Evolutionary conservation across 805 yeast genomes (phyloP).

Genomic region (Starmerella lactis-condensi): DNA sequence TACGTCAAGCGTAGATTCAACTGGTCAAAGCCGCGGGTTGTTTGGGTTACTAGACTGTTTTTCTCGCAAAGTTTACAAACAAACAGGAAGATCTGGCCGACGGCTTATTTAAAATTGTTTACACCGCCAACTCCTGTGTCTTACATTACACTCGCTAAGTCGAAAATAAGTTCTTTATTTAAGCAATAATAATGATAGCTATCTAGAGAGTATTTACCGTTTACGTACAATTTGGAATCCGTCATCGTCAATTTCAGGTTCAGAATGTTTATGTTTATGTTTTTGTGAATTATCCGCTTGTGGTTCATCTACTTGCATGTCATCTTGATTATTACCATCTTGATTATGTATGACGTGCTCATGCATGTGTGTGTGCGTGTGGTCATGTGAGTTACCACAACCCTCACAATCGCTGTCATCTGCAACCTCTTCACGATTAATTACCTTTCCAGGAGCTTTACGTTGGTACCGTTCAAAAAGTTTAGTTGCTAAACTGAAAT

Average conservation of each 20-base stretch:
- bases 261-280: conserved; percentile 25
- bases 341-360: no score
- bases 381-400: conserved; percentile 26
- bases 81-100: neutral
- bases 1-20: no score
- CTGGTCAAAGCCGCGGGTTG: no score
- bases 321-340: conserved; percentile 27
- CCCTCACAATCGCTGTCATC: conserved; percentile 29
- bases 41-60: no score
- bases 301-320: conserved; percentile 24
- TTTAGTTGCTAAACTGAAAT: conserved; percentile 39
- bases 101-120: neutral
- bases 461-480: conserved; percentile 37
- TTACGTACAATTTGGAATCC: conserved; percentile 76
- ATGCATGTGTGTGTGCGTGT: conserved; percentile 25
- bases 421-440: conserved; percentile 30
- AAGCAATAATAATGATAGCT: no score
- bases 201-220: conserved; percentile 26
- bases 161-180: no score
- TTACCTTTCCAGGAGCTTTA: conserved; percentile 27
- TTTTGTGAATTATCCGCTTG: conserved; percentile 26
- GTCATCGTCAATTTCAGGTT: conserved; percentile 75
- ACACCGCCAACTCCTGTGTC: no score
- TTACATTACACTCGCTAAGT: no score
- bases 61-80: neutral